Conservation (phyloP, 2,329 filamentous ascomycete genomes). For the Colletotrichum phormii region DNA sequence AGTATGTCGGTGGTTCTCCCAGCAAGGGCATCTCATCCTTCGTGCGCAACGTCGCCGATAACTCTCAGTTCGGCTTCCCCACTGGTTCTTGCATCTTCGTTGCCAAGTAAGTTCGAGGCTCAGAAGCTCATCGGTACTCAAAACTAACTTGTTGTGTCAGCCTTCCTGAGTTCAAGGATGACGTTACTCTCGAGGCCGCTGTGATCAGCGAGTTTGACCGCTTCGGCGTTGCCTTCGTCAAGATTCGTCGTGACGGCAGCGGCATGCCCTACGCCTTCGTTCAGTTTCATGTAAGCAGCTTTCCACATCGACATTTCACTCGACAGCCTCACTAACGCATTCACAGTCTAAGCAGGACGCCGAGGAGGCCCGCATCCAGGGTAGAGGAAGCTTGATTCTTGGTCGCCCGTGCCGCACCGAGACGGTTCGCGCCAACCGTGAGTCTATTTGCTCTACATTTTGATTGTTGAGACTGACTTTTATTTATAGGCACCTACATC, state of each 20-base stretch:
- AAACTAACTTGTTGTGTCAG: constrained; percentile 48
- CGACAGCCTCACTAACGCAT: constrained; percentile 40
- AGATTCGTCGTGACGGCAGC: constrained; percentile 70
- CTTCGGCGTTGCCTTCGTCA: constrained; percentile 70
- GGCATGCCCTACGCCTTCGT: constrained; percentile 73
- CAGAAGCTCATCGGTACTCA: background rate
- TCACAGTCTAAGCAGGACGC: constrained; percentile 62
- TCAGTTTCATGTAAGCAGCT: constrained; percentile 67
- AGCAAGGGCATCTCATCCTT: constrained; percentile 18
- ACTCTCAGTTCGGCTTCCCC: constrained; percentile 63
- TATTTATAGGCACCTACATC: constrained; percentile 59
- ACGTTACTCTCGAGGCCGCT: constrained; percentile 62
- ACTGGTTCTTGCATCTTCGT: constrained; percentile 72
- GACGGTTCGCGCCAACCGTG: constrained; percentile 69
- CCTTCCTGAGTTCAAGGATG: constrained; percentile 61
- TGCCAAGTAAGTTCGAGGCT: constrained; percentile 66
- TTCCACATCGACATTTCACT: background rate
- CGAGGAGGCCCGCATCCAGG: constrained; percentile 57
- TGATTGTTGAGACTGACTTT: constrained; percentile 39
- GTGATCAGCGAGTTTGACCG: constrained; percentile 64
- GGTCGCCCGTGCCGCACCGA: constrained; percentile 71
- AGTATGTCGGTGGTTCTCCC: constrained; percentile 21
- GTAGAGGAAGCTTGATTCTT: constrained; percentile 60
- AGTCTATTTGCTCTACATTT: constrained; percentile 41
- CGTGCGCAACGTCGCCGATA: constrained; percentile 48